Percentiles rank a stretch among this genome's conserved stretches.
Evolutionary conservation across 805 yeast genomes (phyloP).

Genomic region (Metschnikowia matae): DNA sequence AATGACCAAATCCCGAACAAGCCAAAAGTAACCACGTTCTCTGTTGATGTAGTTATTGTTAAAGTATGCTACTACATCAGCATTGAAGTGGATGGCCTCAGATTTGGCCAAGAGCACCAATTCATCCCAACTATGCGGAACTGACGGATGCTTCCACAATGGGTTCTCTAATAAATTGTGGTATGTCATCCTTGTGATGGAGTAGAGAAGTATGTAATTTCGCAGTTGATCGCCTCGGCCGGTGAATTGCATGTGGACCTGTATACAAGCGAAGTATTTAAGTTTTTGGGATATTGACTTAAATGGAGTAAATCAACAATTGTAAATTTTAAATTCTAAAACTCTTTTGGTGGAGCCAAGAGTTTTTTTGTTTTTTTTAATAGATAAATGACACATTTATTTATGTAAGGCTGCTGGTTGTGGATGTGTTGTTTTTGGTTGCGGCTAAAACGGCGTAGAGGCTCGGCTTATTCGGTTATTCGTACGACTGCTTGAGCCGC

Average conservation of each 20-base stretch:
- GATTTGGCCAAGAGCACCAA: not conserved
- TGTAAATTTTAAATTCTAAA: not conserved
- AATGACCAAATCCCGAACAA: constrained; percentile 23
- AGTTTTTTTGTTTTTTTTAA: too few relatives aligned
- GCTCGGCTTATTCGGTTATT: constrained; percentile 38
- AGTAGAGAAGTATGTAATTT: not conserved
- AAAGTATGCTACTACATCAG: not conserved
- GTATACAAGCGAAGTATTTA: not conserved
- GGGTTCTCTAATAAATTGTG: not conserved
- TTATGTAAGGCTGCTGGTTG: not conserved
- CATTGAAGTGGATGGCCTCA: not conserved
- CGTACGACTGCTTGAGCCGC: constrained; percentile 27
- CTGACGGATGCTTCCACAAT: not conserved
- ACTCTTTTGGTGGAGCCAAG: not conserved
- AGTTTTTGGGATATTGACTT: not conserved
- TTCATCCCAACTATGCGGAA: not conserved
- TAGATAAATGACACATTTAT: not conserved
- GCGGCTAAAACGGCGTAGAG: constrained; percentile 29
- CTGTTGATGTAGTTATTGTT: not conserved
- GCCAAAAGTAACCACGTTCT: constrained; percentile 10
- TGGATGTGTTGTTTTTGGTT: not conserved
- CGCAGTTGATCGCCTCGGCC: not conserved
- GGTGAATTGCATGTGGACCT: not conserved
- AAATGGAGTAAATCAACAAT: not conserved
- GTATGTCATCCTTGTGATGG: not conserved